Conservation (phyloP, 2,329 filamentous ascomycete species). For the Graphiopsis chlorocephala region DNA sequence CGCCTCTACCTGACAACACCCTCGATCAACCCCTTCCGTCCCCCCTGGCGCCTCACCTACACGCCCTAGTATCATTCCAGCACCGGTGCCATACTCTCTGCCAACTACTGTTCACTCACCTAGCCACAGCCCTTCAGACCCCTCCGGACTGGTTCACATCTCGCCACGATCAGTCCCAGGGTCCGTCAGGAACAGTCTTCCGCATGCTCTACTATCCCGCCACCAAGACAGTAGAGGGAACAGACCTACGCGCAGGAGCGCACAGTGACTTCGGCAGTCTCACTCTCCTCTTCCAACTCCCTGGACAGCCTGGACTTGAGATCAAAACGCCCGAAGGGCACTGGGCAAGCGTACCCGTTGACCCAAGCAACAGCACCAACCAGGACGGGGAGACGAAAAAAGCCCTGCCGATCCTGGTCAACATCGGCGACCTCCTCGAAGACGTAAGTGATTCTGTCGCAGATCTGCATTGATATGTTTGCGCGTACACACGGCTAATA, state of each 20-base stretch:
- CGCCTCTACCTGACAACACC: constrained; percentile 62
- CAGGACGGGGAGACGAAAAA: neutral
- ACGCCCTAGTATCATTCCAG: constrained; percentile 65
- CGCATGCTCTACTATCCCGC: constrained; percentile 52
- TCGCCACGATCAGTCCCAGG: constrained; percentile 54
- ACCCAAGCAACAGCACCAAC: constrained; percentile 29
- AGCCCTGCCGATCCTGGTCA: constrained; percentile 61
- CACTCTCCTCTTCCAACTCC: constrained; percentile 77
- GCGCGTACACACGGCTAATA: neutral
- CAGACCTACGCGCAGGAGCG: constrained; percentile 80
- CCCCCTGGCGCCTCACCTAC: constrained; percentile 58
- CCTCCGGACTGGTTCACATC: constrained; percentile 56
- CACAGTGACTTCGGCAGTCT: constrained; percentile 81
- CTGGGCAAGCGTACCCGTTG: constrained; percentile 45
- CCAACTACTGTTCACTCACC: constrained; percentile 68
- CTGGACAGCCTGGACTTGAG: constrained; percentile 82
- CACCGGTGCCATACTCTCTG: constrained; percentile 70
- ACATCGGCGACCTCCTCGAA: constrained; percentile 69
- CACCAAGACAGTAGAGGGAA: constrained; percentile 43
- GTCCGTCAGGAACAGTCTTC: constrained; percentile 52
- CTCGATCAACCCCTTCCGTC: constrained; percentile 74
- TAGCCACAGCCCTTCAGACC: constrained; percentile 70
- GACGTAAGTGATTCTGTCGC: constrained; percentile 46
- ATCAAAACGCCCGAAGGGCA: constrained; percentile 58
- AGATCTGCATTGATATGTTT: neutral